Percentiles rank a stretch among this genome's conserved stretches.
These are phyloP conservation scores for Xylaria sp. DNA, from an alignment of 2,329 filamentous ascomycete genomes.

Conservation along the genomic window DNA sequence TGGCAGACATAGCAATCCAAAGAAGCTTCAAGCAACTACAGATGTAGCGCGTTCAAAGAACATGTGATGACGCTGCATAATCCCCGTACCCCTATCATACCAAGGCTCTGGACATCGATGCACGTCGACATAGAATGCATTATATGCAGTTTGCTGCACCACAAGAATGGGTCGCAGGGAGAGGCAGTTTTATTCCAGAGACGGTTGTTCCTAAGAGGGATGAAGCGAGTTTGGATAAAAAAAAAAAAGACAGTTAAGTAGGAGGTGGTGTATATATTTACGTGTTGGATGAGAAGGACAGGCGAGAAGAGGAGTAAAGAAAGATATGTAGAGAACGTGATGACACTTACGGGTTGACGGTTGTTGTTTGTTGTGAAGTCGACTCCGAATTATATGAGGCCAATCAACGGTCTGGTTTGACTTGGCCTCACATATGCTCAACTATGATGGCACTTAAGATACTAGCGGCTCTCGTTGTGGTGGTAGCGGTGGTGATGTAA, in stretches of 20 bases:
- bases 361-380: slow-evolving; percentile 14
- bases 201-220: background rate
- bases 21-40: background rate
- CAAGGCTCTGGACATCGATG: slow-evolving; percentile 1
- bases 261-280: background rate
- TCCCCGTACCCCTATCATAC: background rate
- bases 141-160: slow-evolving; percentile 7
- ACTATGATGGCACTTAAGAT: slow-evolving; percentile 17
- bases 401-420: slow-evolving; percentile 3
- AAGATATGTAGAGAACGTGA: background rate
- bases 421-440: slow-evolving; percentile 22
- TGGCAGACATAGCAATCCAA: slow-evolving; percentile 1
- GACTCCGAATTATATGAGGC: slow-evolving; percentile 11
- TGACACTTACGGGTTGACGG: slow-evolving; percentile 22
- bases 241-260: background rate
- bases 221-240: background rate
- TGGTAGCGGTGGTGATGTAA: slow-evolving; percentile 28
- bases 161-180: slow-evolving; percentile 3
- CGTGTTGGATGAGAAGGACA: background rate
- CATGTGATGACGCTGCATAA: slow-evolving; percentile 8
- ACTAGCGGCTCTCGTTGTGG: slow-evolving; percentile 20
- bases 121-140: background rate
- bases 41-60: slow-evolving; percentile 6
- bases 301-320: background rate
- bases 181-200: background rate